phyloP scores from a whole-genome alignment of 495 filamentous ascomycete genomes.

The Chaetomium cochliodes region DNA sequence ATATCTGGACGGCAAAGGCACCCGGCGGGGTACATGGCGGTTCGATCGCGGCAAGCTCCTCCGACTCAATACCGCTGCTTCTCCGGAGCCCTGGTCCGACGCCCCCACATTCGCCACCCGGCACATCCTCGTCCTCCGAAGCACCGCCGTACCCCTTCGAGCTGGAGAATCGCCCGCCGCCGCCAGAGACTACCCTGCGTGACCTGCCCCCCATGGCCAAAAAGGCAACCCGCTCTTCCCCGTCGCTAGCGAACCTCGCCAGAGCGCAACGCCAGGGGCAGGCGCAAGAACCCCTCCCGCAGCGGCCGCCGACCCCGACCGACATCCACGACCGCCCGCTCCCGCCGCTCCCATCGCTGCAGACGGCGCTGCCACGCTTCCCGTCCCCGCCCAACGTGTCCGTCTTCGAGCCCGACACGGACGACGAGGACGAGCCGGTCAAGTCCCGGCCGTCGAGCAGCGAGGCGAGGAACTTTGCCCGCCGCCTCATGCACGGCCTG shows the following conservation, averaged over 20 bases:
- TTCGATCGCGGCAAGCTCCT: slow-evolving; percentile 15
- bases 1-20: not conserved
- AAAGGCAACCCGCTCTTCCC: slow-evolving; percentile 23
- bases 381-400: slow-evolving; percentile 20
- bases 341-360: slow-evolving; percentile 21
- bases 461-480: slow-evolving; percentile 22
- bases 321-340: slow-evolving; percentile 18
- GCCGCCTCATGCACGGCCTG: slow-evolving; percentile 26
- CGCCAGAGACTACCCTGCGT: slow-evolving; percentile 24
- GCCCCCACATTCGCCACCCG: not conserved
- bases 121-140: slow-evolving; percentile 11
- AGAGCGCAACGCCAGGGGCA: slow-evolving; percentile 15
- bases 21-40: not conserved
- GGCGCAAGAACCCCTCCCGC: not conserved
- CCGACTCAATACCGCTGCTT: slow-evolving; percentile 20
- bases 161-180: slow-evolving; percentile 15
- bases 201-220: slow-evolving; percentile 25
- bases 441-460: not conserved
- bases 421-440: slow-evolving; percentile 8
- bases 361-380: not conserved
- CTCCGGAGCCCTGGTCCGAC: slow-evolving; percentile 9
- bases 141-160: not conserved
- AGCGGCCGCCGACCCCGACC: not conserved
- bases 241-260: slow-evolving; percentile 22
- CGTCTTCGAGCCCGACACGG: slow-evolving; percentile 32